Base-by-base conservation (phyloP, 768 basidiomycete genomes). In the Rhodotorula kratochvilovae region DNA sequence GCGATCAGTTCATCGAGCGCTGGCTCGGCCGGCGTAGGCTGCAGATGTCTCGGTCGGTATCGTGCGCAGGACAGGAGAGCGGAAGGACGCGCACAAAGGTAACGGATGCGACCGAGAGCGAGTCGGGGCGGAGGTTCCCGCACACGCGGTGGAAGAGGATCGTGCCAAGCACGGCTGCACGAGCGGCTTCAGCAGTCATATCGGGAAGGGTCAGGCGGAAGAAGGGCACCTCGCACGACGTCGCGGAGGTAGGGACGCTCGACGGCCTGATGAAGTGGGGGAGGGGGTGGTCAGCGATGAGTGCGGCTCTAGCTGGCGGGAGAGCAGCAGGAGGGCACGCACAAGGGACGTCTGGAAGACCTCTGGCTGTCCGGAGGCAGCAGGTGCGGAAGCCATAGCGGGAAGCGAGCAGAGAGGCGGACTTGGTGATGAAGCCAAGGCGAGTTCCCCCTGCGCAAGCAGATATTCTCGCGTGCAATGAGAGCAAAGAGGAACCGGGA, bases 141-240 rank as follows among this genome's bases (percentile, higher is more conserved):
- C 54, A 17, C 2, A 64, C 61, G 8, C 72, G 72, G 31, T 70
- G 65, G 54, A 73, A 73, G 11, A 67, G 33, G 58, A 73, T 63
- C 2, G 67, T 66, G 7, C 55, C 48, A 3, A 73, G 64, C 1
- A 73, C 35, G 31, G 72, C 72, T 73, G 65, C 29, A 6, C 10
- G 10, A 39, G 19, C 1, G 1, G 12, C 0, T 33, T 31, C 23
- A 13, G 13, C 45, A 23, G 25, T 3, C 2, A 8, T 27, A 33
- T 12, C 3, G 23, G 33, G 7, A 27, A 42, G 10, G 4, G 23
- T 8, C 3, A 29, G 46, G 27, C 13, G 15, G 25, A 6, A 7
- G 16, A 21, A 21, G 42, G 64, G 54, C 36, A 71, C 70, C 70
- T 43, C 31, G 35, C 3, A 66, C 46, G 15, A 48, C 60, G 5